phyloP scores from a whole-genome alignment of 2,329 filamentous ascomycete species.

The Paracoccidioides lutzii region DNA sequence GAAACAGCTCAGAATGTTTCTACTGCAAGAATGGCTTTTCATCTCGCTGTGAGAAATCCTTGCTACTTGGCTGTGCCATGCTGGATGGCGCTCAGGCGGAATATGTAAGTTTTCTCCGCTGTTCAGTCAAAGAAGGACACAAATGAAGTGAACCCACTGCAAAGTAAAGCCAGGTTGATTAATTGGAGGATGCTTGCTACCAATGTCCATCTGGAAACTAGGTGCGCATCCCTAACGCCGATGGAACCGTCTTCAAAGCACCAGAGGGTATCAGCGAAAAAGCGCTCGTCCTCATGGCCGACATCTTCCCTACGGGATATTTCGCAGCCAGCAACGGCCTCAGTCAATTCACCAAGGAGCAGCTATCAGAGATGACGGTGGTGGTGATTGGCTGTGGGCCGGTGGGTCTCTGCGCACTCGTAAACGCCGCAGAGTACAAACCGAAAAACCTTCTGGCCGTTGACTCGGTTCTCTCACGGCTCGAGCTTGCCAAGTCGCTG shows the following conservation, averaged over 20 bases:
- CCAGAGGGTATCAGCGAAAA: slow-evolving; percentile 59
- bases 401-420: slow-evolving; percentile 70
- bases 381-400: slow-evolving; percentile 77
- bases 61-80: slow-evolving; percentile 55
- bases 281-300: slow-evolving; percentile 73
- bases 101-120: slow-evolving; percentile 38
- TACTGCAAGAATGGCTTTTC: slow-evolving; percentile 69
- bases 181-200: not conserved
- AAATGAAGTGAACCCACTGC: too few relatives aligned
- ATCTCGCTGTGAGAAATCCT: slow-evolving; percentile 58
- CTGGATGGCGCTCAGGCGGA: slow-evolving; percentile 74
- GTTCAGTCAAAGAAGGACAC: not conserved
- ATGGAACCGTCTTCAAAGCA: slow-evolving; percentile 65
- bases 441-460: slow-evolving; percentile 67
- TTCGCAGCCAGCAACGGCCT: slow-evolving; percentile 73
- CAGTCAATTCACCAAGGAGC: slow-evolving; percentile 44
- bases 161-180: not conserved
- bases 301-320: slow-evolving; percentile 78
- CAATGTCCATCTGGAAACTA: slow-evolving; percentile 12
- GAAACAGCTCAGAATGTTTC: slow-evolving; percentile 55
- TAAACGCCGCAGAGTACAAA: slow-evolving; percentile 61
- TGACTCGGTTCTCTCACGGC: slow-evolving; percentile 61
- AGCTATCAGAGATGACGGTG: slow-evolving; percentile 54
- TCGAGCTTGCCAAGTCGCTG: slow-evolving; percentile 58
- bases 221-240: slow-evolving; percentile 65